Evolutionary conservation across 306 rosid genomes (phyloP).

Genomic region (Benincasa hispida): DNA sequence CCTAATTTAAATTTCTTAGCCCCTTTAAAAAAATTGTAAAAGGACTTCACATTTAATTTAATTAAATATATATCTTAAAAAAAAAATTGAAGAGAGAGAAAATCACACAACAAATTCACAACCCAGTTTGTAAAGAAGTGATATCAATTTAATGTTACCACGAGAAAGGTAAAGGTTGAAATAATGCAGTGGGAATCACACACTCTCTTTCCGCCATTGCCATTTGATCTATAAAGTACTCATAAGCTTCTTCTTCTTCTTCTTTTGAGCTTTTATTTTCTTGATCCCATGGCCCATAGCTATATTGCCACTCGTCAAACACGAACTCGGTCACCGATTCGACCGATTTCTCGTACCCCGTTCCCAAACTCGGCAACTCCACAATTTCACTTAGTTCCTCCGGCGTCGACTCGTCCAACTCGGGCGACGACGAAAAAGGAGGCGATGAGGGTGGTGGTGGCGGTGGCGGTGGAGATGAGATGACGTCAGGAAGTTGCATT

Average conservation of each 20-base stretch:
- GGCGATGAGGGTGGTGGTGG: conserved; percentile 1
- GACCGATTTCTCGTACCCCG: conserved; percentile 29
- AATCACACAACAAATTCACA: conserved; percentile 2
- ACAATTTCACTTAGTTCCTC: conserved; percentile 13
- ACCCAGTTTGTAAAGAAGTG: not conserved
- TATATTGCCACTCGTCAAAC: conserved; percentile 27
- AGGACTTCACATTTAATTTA: conserved; percentile 7
- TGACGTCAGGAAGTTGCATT: conserved; percentile 17
- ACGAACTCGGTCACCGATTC: conserved; percentile 22
- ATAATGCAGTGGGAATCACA: conserved; percentile 13
- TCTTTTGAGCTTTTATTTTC: conserved; percentile 1
- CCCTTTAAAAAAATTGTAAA: not conserved
- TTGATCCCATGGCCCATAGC: conserved; percentile 15
- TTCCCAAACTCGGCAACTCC: conserved; percentile 30
- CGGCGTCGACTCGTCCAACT: not conserved
- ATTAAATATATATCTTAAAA: not conserved
- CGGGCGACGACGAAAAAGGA: conserved; percentile 7
- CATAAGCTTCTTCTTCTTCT: conserved; percentile 21
- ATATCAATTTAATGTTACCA: conserved; percentile 29
- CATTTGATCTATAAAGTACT: conserved; percentile 17
- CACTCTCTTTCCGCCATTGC: conserved; percentile 11
- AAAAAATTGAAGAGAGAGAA: not conserved
- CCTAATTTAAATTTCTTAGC: not conserved
- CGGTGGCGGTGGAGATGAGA: not conserved
- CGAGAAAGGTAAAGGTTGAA: conserved; percentile 15